Base-by-base conservation (phyloP, 768 basidiomycete species). In the Albatrellus ellisii region DNA sequence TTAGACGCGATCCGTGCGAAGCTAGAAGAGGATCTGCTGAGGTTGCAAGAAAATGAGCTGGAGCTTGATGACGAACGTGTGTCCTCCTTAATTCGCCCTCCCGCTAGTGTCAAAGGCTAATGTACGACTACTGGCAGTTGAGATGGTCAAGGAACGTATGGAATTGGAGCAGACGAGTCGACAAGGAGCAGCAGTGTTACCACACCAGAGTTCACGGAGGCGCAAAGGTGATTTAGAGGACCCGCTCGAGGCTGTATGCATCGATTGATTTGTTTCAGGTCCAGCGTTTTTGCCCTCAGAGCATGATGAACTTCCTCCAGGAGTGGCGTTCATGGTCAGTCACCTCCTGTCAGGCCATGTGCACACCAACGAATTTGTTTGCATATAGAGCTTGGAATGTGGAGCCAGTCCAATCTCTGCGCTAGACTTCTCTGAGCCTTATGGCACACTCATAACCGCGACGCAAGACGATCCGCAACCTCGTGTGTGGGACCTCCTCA, bases 251-350 rank as follows among this genome's bases (percentile, higher is more conserved):
- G 9, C 4, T 3, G 26, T 26, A 32, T n/a, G 9, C 46, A 43
- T 29, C 34, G 21, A 36, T 33, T 41, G 17, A 38, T 41, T 28
- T 10, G 29, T 40, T 20, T 31, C 46, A 81, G 92, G 94, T 2
- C 92, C 94, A 0, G 87, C 87, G 14, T 98, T 99, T 67, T 59
- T 99, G 36, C 95, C 95, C 4, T 95, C 91, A 14, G 95, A 98
- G 57, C 95, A 99, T 51, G 89, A 91, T 51, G 90, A 95, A 41
- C 68, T 99, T 24, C 95, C 95, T 7, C 75, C 80, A 6, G 90
- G 89, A 1, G 77, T 98, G 4, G 95, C 94, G 10, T 99, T 99
- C 63, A 98, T 99, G 92, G 89, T 88, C 61, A 51, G 53, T 52
- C 22, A 36, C 9, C 4, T 17, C 6, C 27, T 18, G 31, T 29